Conservation (phyloP, 768 basidiomycete genomes). For the Dacryopinax spathularia region DNA sequence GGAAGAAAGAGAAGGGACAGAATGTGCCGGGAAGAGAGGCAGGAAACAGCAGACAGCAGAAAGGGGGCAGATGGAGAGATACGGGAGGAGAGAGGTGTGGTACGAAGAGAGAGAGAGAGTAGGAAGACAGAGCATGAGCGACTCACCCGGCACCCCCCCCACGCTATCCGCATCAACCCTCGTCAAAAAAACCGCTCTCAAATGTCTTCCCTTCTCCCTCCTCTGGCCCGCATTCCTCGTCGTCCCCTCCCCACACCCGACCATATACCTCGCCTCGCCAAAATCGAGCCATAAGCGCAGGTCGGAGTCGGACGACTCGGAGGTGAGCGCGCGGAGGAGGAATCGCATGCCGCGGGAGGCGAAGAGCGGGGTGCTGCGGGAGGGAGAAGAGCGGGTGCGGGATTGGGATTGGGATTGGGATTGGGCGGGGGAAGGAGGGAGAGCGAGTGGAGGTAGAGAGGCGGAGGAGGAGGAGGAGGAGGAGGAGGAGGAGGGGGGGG, state of each 20-base stretch:
- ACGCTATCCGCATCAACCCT: constrained; percentile 45
- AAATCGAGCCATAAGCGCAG: constrained; percentile 63
- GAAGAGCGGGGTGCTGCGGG: too few species aligned
- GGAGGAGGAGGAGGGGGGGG: too few species aligned
- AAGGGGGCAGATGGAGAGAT: not conserved
- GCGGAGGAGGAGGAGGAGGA: too few species aligned
- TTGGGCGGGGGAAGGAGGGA: too few species aligned
- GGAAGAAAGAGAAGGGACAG: constrained; percentile 18
- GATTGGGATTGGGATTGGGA: too few species aligned
- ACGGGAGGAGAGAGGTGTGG: not conserved
- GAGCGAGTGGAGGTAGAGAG: too few species aligned
- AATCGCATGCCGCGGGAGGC: too few species aligned
- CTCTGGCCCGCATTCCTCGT: constrained; percentile 61
- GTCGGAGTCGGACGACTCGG: constrained; percentile 48
- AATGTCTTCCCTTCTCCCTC: constrained; percentile 47
- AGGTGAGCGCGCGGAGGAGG: constrained; percentile 17
- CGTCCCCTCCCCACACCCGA: constrained; percentile 76
- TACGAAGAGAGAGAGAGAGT: not conserved
- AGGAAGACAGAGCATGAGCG: constrained; percentile 5
- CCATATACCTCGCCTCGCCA: constrained; percentile 67
- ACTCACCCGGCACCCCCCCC: constrained; percentile 60
- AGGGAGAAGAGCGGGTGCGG: too few species aligned
- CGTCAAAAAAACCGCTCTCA: constrained; percentile 59
- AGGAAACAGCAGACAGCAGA: constrained; percentile 5
- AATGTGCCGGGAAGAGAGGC: constrained; percentile 8